phyloP scores from a whole-genome alignment of 2,329 filamentous ascomycete genomes.

The Bipolaris oryzae region DNA sequence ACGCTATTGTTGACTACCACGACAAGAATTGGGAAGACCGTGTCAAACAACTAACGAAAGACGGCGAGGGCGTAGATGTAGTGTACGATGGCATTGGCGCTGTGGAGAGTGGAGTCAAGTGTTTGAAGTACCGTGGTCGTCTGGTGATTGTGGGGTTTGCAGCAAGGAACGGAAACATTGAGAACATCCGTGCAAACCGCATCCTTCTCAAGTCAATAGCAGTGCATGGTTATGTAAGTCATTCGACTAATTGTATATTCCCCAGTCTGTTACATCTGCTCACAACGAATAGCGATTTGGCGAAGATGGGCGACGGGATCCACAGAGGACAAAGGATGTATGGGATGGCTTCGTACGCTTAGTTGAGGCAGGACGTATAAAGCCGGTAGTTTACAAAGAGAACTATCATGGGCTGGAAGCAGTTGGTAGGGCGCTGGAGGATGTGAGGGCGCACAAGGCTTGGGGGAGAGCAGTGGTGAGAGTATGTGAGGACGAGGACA shows the following conservation, averaged over 20 bases:
- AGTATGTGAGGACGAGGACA: conserved; percentile 36
- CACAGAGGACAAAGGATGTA: conserved; percentile 54
- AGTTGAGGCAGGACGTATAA: conserved; percentile 56
- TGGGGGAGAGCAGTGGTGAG: conserved; percentile 64
- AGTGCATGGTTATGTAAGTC: conserved; percentile 35
- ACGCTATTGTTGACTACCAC: conserved; percentile 52
- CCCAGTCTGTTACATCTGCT: conserved; percentile 1
- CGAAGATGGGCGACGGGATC: conserved; percentile 59
- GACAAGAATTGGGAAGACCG: conserved; percentile 57
- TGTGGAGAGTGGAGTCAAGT: conserved; percentile 61
- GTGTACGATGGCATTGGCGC: conserved; percentile 65
- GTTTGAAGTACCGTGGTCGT: conserved; percentile 60
- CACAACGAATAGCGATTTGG: conserved; percentile 57
- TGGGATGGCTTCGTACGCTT: conserved; percentile 60
- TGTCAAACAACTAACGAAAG: conserved; percentile 56
- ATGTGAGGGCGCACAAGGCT: conserved; percentile 57
- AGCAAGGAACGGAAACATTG: conserved; percentile 59
- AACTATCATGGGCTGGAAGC: conserved; percentile 58
- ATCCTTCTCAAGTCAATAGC: conserved; percentile 32
- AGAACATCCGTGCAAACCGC: conserved; percentile 41
- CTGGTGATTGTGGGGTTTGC: conserved; percentile 66
- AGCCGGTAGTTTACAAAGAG: conserved; percentile 58
- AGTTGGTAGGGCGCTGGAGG: conserved; percentile 58
- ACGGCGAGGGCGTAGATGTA: conserved; percentile 60
- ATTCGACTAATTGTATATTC: not conserved